Evolutionary conservation across 495 filamentous ascomycete genomes (phyloP).

Genomic region (Pyrenopolyporus hunteri): DNA sequence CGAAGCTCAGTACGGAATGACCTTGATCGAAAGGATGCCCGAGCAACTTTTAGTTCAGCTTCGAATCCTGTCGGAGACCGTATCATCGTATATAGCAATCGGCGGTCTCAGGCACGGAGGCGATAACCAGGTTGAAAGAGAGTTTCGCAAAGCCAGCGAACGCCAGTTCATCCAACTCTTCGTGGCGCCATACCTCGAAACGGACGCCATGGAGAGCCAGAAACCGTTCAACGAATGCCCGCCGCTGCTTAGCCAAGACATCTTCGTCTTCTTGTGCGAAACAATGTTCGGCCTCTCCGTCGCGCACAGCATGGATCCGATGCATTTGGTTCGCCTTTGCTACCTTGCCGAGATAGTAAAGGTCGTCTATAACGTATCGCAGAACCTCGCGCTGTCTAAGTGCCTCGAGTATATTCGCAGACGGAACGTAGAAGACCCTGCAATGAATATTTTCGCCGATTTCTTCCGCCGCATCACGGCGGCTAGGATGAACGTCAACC

Average conservation of each 20-base stretch:
- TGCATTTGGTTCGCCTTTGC: constrained; percentile 85
- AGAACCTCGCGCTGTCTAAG: constrained; percentile 47
- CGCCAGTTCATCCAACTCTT: constrained; percentile 82
- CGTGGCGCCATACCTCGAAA: constrained; percentile 57
- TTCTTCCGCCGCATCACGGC: constrained; percentile 49
- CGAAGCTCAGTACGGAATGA: constrained; percentile 74
- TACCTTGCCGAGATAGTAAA: constrained; percentile 92
- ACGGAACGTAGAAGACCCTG: constrained; percentile 43
- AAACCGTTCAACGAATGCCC: constrained; percentile 56
- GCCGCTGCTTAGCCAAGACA: constrained; percentile 77
- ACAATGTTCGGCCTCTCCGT: constrained; percentile 64
- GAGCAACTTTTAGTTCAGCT: constrained; percentile 82
- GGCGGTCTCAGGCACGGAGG: constrained; percentile 67
- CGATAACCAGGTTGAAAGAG: constrained; percentile 64
- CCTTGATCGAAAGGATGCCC: constrained; percentile 83
- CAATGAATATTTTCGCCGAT: constrained; percentile 50
- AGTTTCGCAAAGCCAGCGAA: constrained; percentile 72
- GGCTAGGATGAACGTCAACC: constrained; percentile 39
- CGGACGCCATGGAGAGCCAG: constrained; percentile 35
- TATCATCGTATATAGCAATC: constrained; percentile 80
- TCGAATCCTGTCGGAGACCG: constrained; percentile 88
- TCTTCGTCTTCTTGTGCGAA: constrained; percentile 87
- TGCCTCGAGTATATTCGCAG: constrained; percentile 49
- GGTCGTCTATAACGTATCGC: constrained; percentile 61
- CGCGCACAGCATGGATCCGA: constrained; percentile 68